Evolutionary conservation across 805 yeast genomes (phyloP).

Genomic region (Saccharomycopsis microspora): DNA sequence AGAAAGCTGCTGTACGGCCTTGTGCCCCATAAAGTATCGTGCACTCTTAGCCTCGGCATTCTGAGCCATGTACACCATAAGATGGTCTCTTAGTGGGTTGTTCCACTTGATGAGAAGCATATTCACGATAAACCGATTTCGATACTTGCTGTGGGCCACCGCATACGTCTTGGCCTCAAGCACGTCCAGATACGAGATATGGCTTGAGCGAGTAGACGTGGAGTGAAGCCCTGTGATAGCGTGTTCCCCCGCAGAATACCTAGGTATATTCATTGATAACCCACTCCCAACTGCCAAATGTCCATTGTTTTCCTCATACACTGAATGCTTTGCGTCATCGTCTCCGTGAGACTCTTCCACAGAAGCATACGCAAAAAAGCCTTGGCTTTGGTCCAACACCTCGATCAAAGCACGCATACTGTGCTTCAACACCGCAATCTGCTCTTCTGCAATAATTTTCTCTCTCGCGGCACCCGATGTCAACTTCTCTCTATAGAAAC

Average conservation of each 20-base stretch:
- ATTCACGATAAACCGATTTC: constrained; percentile 48
- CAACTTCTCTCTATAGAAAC: constrained; percentile 20
- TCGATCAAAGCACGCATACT: constrained; percentile 23
- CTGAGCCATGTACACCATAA: constrained; percentile 35
- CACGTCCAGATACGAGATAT: constrained; percentile 13
- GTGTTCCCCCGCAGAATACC: neutral
- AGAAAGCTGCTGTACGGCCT: constrained; percentile 36
- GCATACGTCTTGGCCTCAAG: neutral
- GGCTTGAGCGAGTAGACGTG: constrained; percentile 3
- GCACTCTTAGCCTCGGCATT: constrained; percentile 32
- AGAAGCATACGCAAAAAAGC: constrained; percentile 10
- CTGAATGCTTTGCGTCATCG: neutral
- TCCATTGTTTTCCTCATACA: no score
- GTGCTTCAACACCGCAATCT: constrained; percentile 23
- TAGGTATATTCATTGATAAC: neutral
- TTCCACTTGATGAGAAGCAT: constrained; percentile 46
- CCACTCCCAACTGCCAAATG: no score
- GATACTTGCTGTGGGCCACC: constrained; percentile 25
- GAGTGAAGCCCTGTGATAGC: no score
- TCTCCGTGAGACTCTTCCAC: constrained; percentile 7
- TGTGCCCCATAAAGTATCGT: constrained; percentile 34
- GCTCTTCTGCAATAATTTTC: constrained; percentile 14
- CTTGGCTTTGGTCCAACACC: constrained; percentile 23
- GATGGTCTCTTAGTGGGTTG: constrained; percentile 34
- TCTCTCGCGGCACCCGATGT: constrained; percentile 9